These are phyloP conservation scores for Hypomontagnella submonticulosa DNA, from an alignment of 495 filamentous ascomycete genomes.

Conservation along the genomic window DNA sequence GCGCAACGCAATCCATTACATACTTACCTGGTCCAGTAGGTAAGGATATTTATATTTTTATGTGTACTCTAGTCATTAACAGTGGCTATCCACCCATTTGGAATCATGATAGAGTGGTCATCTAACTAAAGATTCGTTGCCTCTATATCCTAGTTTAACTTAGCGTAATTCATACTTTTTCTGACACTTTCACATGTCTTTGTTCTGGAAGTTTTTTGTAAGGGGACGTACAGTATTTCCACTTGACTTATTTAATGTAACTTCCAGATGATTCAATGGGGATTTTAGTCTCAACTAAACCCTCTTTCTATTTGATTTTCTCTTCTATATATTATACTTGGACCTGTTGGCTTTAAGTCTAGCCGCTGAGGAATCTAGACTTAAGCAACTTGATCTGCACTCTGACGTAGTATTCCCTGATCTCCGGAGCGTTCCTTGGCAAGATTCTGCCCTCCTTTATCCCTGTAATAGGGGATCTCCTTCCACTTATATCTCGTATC, in stretches of 20 bases:
- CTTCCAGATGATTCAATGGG: background rate
- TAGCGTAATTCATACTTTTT: slow-evolving; percentile 9
- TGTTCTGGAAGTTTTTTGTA: background rate
- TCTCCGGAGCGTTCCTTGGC: slow-evolving; percentile 29
- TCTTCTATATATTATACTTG: background rate
- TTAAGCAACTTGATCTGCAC: slow-evolving; percentile 18
- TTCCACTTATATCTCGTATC: slow-evolving; percentile 25
- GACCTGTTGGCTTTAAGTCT: background rate
- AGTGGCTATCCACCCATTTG: too few relatives aligned
- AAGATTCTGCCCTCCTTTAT: slow-evolving; percentile 31
- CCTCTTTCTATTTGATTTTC: background rate
- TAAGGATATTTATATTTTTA: too few relatives aligned
- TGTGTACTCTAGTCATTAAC: too few relatives aligned
- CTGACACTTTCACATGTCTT: slow-evolving; percentile 35
- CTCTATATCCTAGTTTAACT: slow-evolving; percentile 2
- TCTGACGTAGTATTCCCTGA: slow-evolving; percentile 41
- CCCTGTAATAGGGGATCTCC: slow-evolving; percentile 31
- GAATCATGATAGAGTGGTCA: too few relatives aligned
- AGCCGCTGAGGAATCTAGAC: slow-evolving; percentile 1
- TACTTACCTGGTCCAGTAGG: too few relatives aligned
- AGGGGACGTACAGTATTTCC: background rate
- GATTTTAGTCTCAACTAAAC: background rate
- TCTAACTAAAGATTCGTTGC: too few relatives aligned
- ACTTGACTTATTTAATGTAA: background rate
- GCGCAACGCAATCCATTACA: too few relatives aligned